These are phyloP conservation scores for Cadophora sp. DNA, from an alignment of 2,329 filamentous ascomycete genomes.

Conservation along the genomic window DNA sequence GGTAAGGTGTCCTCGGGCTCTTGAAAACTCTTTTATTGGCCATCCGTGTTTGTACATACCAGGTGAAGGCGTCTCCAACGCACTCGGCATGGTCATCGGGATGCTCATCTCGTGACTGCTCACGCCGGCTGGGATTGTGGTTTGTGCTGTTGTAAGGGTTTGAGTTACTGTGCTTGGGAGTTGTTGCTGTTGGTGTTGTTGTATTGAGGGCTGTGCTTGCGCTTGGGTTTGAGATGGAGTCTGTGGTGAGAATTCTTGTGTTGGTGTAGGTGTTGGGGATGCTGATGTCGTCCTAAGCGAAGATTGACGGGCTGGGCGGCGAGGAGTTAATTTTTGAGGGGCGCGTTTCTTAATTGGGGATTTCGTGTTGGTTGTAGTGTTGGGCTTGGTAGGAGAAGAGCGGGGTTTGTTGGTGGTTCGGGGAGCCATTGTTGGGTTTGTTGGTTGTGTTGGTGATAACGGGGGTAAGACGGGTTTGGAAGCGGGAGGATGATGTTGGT, in stretches of 20 bases:
- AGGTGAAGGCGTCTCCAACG: conserved; percentile 1
- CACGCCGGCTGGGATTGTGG: not conserved
- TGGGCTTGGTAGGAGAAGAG: not conserved
- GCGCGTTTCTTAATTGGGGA: not conserved
- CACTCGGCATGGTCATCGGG: conserved; percentile 1
- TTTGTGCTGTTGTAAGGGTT: not conserved
- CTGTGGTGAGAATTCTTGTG: not conserved
- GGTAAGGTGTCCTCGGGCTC: no score
- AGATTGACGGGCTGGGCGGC: not conserved
- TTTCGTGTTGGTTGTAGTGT: not conserved
- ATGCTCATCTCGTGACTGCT: conserved; percentile 10
- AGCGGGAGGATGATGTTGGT: not conserved
- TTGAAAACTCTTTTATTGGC: no score
- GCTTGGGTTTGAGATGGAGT: not conserved
- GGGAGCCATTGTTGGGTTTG: not conserved
- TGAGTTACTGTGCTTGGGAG: not conserved
- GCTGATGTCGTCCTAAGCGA: no score
- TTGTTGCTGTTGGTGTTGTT: not conserved
- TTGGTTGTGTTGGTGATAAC: not conserved
- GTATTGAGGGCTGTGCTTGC: no score
- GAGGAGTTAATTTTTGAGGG: not conserved
- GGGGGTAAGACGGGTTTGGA: not conserved
- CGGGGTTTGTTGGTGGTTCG: not conserved
- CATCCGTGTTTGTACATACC: no score
- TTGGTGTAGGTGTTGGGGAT: no score